Evolutionary conservation across 345 rosid species (phyloP).

Genomic region (Jatropha curcas): DNA sequence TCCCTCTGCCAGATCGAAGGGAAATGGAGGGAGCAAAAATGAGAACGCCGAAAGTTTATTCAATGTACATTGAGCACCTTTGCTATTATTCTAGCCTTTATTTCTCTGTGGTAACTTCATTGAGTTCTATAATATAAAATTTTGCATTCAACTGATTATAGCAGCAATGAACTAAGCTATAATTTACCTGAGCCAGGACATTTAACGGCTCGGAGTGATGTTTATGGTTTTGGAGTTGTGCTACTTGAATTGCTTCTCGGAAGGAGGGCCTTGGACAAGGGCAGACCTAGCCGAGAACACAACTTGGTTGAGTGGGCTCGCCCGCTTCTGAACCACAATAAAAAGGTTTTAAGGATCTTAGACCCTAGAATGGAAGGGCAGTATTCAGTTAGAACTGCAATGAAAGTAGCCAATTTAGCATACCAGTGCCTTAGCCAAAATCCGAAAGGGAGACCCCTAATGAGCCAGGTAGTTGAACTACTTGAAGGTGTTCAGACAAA

Average conservation of each 20-base stretch:
- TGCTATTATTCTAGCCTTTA: too few species aligned
- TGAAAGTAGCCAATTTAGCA: constrained; percentile 76
- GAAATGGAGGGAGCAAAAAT: too few species aligned
- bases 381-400: constrained; percentile 53
- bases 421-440: constrained; percentile 94
- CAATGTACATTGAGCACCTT: too few species aligned
- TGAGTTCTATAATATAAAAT: not conserved
- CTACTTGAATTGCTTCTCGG: constrained; percentile 94
- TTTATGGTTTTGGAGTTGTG: constrained; percentile 94
- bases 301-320: constrained; percentile 98
- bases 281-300: constrained; percentile 83
- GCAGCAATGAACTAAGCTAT: not conserved
- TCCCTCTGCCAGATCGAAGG: too few species aligned
- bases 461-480: constrained; percentile 81
- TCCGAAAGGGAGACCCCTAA: constrained; percentile 81
- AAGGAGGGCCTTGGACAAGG: constrained; percentile 91
- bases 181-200: constrained; percentile 58
- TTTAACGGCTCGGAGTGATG: constrained; percentile 93
- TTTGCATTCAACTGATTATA: not conserved
- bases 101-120: too few species aligned
- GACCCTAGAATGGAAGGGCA: constrained; percentile 95
- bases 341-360: constrained; percentile 79
- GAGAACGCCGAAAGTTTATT: too few species aligned
- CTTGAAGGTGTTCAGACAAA: constrained; percentile 57
- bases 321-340: constrained; percentile 77